These are phyloP conservation scores for Candida caryicola DNA, from an alignment of 805 yeast species.

Conservation along the genomic window DNA sequence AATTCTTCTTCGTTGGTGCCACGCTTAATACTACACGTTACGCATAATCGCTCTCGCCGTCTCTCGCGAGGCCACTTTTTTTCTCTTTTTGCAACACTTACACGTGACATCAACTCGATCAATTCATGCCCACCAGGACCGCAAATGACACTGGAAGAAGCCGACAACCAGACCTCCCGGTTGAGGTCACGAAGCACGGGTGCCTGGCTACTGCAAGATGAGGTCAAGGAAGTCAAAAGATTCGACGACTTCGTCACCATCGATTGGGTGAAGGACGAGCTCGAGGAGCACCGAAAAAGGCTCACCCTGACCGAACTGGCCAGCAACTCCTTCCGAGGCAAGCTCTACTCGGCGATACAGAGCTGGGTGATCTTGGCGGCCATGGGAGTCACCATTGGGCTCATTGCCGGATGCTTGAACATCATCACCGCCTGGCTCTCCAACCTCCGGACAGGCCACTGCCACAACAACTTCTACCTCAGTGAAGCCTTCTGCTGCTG, in stretches of 20 bases:
- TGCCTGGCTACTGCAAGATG: conserved; percentile 37
- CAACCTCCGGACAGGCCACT: conserved; percentile 74
- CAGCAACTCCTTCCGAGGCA: conserved; percentile 19
- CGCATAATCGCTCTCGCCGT: too few species aligned
- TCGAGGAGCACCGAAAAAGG: conserved; percentile 43
- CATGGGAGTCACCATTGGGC: conserved; percentile 77
- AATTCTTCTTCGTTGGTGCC: too few species aligned
- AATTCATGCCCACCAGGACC: background rate
- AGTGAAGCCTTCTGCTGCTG: conserved; percentile 81
- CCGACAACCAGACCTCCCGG: conserved; percentile 2
- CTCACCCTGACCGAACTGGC: conserved; percentile 17
- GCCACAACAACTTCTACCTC: conserved; percentile 65
- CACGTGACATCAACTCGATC: background rate
- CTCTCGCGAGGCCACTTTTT: too few species aligned
- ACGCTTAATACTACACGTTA: background rate
- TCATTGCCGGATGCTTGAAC: conserved; percentile 78
- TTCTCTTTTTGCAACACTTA: background rate
- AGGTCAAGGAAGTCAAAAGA: conserved; percentile 40
- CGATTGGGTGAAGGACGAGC: conserved; percentile 67
- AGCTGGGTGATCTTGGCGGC: conserved; percentile 73
- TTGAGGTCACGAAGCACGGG: conserved; percentile 31
- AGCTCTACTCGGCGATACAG: conserved; percentile 39
- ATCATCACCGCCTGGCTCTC: conserved; percentile 86
- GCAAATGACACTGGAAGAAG: conserved; percentile 1
- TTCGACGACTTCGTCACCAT: conserved; percentile 64